Conservation (phyloP, 257 asterid species). For the Solanum clarkiae region DNA sequence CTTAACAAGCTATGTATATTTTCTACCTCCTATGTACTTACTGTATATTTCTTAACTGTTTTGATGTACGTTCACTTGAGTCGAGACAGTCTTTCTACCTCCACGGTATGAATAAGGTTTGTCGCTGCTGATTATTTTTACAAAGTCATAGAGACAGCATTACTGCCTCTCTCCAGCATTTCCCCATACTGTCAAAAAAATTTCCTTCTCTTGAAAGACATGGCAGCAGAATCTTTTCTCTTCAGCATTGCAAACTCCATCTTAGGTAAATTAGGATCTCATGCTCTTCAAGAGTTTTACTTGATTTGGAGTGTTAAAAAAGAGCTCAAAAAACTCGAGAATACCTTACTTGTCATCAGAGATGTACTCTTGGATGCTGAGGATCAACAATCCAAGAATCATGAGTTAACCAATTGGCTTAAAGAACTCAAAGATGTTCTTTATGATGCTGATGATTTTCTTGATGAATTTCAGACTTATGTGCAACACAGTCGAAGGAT, state of each 20-base stretch:
- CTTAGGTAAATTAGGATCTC: background rate
- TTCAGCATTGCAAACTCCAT: background rate
- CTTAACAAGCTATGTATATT: no score
- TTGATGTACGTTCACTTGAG: no score
- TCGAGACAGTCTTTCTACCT: no score
- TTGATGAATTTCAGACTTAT: slow-evolving; percentile 3
- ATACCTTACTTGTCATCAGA: background rate
- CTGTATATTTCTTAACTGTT: no score
- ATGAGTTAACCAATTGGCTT: slow-evolving; percentile 2
- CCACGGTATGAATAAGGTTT: background rate
- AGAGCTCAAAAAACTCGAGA: background rate
- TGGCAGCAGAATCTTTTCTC: background rate
- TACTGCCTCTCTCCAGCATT: background rate
- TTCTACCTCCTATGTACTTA: no score
- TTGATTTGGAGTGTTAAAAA: background rate
- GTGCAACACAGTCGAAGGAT: background rate
- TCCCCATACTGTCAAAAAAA: background rate
- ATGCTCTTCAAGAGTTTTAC: background rate
- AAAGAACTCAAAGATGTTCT: slow-evolving; percentile 7
- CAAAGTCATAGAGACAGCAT: background rate
- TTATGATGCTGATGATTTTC: slow-evolving; percentile 5
- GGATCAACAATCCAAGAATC: background rate
- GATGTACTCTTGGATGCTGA: background rate
- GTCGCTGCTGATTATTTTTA: background rate
- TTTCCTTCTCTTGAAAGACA: background rate